A percentile compares a stretch with the other conserved stretches of the same genome.
Evolutionary conservation across 768 basidiomycete genomes (phyloP).

Genomic region (Auricularia heimuer): DNA sequence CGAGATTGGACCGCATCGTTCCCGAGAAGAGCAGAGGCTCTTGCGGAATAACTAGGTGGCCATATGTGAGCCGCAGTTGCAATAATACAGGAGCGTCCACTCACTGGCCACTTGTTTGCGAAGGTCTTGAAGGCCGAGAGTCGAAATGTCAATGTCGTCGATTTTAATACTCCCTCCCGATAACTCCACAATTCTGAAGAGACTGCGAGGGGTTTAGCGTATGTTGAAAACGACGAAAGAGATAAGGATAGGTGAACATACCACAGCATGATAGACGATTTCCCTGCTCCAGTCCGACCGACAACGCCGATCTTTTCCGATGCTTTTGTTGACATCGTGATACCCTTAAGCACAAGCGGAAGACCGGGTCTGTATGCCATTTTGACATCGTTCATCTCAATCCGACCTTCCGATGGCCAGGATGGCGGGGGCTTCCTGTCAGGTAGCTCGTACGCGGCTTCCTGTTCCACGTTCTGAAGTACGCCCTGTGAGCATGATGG

Average conservation of each 20-base stretch:
- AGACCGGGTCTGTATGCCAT: conserved; percentile 62
- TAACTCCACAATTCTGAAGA: conserved; percentile 64
- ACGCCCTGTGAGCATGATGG: background rate
- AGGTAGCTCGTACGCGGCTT: conserved; percentile 53
- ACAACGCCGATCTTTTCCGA: conserved; percentile 77
- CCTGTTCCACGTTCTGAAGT: conserved; percentile 49
- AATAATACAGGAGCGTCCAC: conserved; percentile 7
- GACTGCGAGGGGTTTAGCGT: conserved; percentile 36
- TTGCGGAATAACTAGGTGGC: conserved; percentile 48
- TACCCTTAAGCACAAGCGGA: conserved; percentile 59
- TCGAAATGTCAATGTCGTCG: conserved; percentile 63
- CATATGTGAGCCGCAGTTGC: background rate
- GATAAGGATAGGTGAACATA: conserved; percentile 10
- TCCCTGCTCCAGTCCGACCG: conserved; percentile 53
- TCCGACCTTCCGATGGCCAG: conserved; percentile 56
- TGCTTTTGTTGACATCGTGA: conserved; percentile 47
- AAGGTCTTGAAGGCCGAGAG: conserved; percentile 55
- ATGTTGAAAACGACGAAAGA: background rate
- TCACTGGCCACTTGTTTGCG: conserved; percentile 42
- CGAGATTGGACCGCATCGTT: conserved; percentile 32
- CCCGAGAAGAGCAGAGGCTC: conserved; percentile 55
- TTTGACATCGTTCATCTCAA: conserved; percentile 49
- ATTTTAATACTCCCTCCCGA: conserved; percentile 49
- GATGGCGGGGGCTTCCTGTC: conserved; percentile 41
- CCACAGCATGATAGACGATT: conserved; percentile 26